phyloP scores from a whole-genome alignment of 805 yeast species.

The Hanseniaspora clermontiae region DNA sequence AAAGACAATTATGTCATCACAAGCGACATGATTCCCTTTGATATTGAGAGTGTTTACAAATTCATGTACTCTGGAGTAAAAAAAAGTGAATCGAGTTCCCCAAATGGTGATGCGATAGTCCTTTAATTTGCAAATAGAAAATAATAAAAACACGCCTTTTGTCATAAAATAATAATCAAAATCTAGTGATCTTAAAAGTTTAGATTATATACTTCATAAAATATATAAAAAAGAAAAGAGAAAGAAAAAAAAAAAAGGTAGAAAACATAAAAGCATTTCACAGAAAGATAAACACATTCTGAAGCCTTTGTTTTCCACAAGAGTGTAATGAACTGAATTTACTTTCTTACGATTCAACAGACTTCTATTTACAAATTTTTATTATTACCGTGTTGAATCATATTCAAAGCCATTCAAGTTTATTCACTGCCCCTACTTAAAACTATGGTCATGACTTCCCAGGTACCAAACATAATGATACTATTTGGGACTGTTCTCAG shows the following conservation, averaged over 20 bases:
- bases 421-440: slow-evolving; percentile 30
- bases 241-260: neutral
- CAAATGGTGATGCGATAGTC: neutral
- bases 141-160: too few relatives aligned
- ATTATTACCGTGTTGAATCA: neutral
- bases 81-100: neutral
- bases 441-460: slow-evolving; percentile 73
- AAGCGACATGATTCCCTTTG: slow-evolving; percentile 23
- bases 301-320: too few relatives aligned
- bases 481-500: slow-evolving; percentile 95
- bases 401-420: neutral
- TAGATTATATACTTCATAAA: too few relatives aligned
- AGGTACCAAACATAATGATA: slow-evolving; percentile 97
- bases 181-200: too few relatives aligned
- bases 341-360: neutral
- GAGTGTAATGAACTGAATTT: too few relatives aligned
- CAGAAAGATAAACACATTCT: neutral
- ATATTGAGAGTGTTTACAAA: slow-evolving; percentile 31
- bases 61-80: slow-evolving; percentile 36
- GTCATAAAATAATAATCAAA: too few relatives aligned
- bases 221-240: neutral
- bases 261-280: neutral
- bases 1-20: slow-evolving; percentile 16
- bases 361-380: neutral
- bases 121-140: neutral